Base-by-base conservation (phyloP, 805 yeast genomes). In the Saturnispora quitensis region DNA sequence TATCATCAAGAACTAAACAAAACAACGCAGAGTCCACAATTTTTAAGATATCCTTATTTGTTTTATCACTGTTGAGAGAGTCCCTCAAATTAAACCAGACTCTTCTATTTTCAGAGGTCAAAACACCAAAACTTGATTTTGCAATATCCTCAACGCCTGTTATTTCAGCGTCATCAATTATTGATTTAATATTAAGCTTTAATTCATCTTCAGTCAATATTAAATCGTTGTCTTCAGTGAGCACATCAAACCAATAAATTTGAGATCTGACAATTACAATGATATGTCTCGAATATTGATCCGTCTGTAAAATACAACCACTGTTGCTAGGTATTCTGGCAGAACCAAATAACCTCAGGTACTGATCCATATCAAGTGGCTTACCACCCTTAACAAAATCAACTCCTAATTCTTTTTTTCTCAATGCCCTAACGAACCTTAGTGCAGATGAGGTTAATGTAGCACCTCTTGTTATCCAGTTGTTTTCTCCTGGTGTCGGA, bases 231-330 rank as follows among this genome's bases (percentile, higher is more conserved):
- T 81, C 70, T 47, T 74, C 73, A 66, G 89, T 95, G 59, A 89
- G 71, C 1, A 89, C 97, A 63, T 89, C 96, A 64, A 89, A 89
- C 96, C 97, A 89, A 69, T 89, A 89, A 66, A 89, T 87, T 67
- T 89, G 96, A 2, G 95, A 86, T 61, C 86, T 82, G 55, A 88
- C 82, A 65, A 88, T 70, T 15, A 89, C 90, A 9, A 89, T 83
- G 36, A 89, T 80, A 66, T 89, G 97, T 60, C 81, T 85, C 1
- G 93, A 81, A 9, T 80, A 72, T 7, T 74, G 64, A 66, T 87
- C 96, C 1, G 87, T 78, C 67, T 89, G 96, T 82, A 89, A 81
- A 51, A 86, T 80, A 66, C 97, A 89, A 3, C 95, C 95, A 2
- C 78, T 74, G 22, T 76, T 74, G 1, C 93, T 84, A 45, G 97